Percentiles rank a stretch among this genome's conserved stretches.
Evolutionary conservation across 83 land plant genomes (phyloP).

Genomic region (Picea abies): DNA sequence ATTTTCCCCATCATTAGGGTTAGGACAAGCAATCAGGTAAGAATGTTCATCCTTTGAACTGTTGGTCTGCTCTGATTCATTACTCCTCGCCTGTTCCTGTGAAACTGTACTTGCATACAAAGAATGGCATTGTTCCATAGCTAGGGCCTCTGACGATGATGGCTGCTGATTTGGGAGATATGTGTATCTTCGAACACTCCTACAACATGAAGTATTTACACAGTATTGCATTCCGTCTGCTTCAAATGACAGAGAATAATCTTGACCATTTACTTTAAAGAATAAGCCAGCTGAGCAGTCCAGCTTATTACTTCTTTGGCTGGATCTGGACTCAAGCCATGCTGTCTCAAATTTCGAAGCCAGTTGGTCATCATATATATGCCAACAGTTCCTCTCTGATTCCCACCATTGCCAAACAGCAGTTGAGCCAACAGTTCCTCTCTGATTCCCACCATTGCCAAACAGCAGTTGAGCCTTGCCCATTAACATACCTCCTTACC

Average conservation of each 20-base stretch:
- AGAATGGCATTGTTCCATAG: conserved; percentile 16
- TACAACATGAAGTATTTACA: not conserved
- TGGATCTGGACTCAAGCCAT: conserved; percentile 10
- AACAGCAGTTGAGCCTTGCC: not conserved
- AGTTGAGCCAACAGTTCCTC: not conserved
- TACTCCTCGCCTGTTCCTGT: not conserved
- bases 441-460: conserved; percentile 13
- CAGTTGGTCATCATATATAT: conserved; percentile 3
- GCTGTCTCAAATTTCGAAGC: conserved; percentile 15
- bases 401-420: conserved; percentile 6
- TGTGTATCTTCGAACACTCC: conserved; percentile 9
- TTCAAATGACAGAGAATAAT: conserved; percentile 19
- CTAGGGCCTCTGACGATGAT: not conserved
- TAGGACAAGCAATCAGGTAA: conserved; percentile 22
- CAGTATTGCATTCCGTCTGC: conserved; percentile 26
- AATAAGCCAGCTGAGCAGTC: conserved; percentile 1
- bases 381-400: not conserved
- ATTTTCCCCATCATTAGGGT: conserved; percentile 30
- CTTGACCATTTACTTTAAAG: conserved; percentile 11
- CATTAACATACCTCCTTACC: not conserved
- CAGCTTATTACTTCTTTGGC: not conserved
- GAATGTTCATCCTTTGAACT: not conserved
- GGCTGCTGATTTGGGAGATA: conserved; percentile 2
- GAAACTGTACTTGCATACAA: conserved; percentile 2
- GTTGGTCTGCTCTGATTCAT: not conserved